phyloP scores from a whole-genome alignment of 805 yeast genomes.

The Wickerhamiella lipophila region DNA sequence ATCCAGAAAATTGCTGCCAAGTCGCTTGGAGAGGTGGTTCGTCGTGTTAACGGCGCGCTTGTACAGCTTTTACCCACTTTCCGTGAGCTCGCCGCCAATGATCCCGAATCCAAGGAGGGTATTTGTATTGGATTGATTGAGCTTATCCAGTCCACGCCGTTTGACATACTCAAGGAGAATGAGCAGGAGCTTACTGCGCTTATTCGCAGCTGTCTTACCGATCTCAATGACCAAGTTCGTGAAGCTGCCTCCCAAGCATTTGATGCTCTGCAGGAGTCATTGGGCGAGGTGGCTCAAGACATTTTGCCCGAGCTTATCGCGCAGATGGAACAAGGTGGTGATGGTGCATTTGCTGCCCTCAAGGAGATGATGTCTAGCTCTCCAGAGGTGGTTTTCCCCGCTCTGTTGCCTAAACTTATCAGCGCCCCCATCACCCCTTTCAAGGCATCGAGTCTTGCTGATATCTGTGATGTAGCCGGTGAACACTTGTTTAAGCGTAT shows the following conservation, averaged over 20 bases:
- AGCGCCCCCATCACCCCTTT: slow-evolving; percentile 67
- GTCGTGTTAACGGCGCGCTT: slow-evolving; percentile 77
- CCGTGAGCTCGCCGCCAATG: slow-evolving; percentile 45
- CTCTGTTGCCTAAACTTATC: slow-evolving; percentile 72
- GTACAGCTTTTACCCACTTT: slow-evolving; percentile 75
- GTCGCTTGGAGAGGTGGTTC: slow-evolving; percentile 86
- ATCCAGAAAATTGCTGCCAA: slow-evolving; percentile 84
- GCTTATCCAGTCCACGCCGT: slow-evolving; percentile 52
- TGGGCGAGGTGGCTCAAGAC: slow-evolving; percentile 81
- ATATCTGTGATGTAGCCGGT: slow-evolving; percentile 54
- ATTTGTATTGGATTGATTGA: slow-evolving; percentile 88
- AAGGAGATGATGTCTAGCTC: slow-evolving; percentile 86
- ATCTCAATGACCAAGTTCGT: slow-evolving; percentile 59
- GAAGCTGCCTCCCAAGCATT: slow-evolving; percentile 87
- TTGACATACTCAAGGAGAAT: slow-evolving; percentile 47
- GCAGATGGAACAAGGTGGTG: slow-evolving; percentile 41
- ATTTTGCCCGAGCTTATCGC: slow-evolving; percentile 71
- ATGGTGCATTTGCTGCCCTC: slow-evolving; percentile 68
- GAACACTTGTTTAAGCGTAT: slow-evolving; percentile 61
- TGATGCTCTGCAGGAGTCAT: slow-evolving; percentile 67
- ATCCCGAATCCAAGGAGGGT: slow-evolving; percentile 86
- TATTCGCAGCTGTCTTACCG: slow-evolving; percentile 68
- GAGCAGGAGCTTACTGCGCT: slow-evolving; percentile 60
- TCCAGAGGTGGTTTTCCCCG: slow-evolving; percentile 86
- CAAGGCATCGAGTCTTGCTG: slow-evolving; percentile 47